These are phyloP conservation scores for Leishmania tarentolae DNA, from an alignment of 208 protist genomes.

Conservation along the genomic window DNA sequence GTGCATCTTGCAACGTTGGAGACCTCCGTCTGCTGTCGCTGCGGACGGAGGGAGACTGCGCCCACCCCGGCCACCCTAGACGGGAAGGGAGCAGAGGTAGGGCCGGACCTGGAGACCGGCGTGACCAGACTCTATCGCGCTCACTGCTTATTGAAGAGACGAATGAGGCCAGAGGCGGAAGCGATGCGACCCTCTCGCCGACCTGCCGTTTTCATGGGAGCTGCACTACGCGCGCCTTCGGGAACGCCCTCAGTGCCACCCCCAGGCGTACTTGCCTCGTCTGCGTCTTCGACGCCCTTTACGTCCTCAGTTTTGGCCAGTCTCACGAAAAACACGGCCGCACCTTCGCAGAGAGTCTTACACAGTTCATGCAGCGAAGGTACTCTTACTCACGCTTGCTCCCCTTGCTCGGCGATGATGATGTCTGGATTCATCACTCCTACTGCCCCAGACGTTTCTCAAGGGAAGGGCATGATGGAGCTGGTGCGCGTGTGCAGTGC, in stretches of 20 bases:
- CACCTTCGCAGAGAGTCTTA: neutral
- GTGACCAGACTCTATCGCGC: conserved; percentile 16
- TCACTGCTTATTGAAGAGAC: conserved; percentile 22
- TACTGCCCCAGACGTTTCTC: neutral
- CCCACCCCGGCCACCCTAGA: neutral
- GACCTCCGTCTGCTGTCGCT: conserved; percentile 34
- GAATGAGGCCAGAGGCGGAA: conserved; percentile 1
- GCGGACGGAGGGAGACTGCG: neutral
- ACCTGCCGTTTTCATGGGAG: conserved; percentile 30
- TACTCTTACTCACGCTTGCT: neutral
- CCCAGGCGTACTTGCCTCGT: neutral
- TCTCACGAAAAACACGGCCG: neutral
- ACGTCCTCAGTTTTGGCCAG: conserved; percentile 20
- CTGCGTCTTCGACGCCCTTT: conserved; percentile 6
- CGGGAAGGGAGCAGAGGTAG: neutral
- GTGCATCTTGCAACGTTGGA: conserved; percentile 52
- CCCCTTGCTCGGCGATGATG: neutral
- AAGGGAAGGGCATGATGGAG: conserved; percentile 4
- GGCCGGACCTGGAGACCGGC: neutral
- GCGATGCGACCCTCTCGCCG: neutral
- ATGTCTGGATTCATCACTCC: neutral
- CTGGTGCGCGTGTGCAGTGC: conserved; percentile 23
- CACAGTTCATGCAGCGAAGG: neutral
- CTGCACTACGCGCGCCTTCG: conserved; percentile 8
- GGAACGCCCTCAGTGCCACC: neutral